Percentiles rank a stretch among this genome's conserved stretches.
These are phyloP conservation scores for Fistulinella prunicolor DNA, from an alignment of 768 basidiomycete species.

Conservation along the genomic window DNA sequence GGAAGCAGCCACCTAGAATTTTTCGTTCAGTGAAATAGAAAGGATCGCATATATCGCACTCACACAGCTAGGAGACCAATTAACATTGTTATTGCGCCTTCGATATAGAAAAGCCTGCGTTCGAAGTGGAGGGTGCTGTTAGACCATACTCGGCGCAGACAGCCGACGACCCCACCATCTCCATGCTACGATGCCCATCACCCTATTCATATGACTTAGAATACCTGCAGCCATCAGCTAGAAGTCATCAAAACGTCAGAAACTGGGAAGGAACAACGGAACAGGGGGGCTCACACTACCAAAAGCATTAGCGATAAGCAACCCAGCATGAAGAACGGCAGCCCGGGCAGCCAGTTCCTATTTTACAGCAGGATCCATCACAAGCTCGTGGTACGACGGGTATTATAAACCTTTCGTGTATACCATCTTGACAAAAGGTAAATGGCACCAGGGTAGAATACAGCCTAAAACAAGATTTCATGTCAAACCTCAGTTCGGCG, in stretches of 20 bases:
- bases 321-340: conserved; percentile 56
- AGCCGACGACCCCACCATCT: not conserved
- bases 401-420: not conserved
- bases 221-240: conserved; percentile 36
- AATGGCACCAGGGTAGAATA: conserved; percentile 35
- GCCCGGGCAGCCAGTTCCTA: conserved; percentile 47
- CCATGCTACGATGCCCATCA: not conserved
- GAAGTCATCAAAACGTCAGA: not conserved
- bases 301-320: conserved; percentile 64
- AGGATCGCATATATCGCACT: not conserved
- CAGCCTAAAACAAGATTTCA: conserved; percentile 37
- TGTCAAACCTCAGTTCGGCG: not conserved
- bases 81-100: conserved; percentile 38
- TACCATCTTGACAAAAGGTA: conserved; percentile 4
- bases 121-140: not conserved
- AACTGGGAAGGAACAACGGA: not conserved
- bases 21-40: not conserved
- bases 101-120: conserved; percentile 68
- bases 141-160: not conserved
- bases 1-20: conserved; percentile 51
- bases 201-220: conserved; percentile 59
- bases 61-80: not conserved
- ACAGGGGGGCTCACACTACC: conserved; percentile 27
- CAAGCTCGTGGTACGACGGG: not conserved
- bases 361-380: no score